A percentile compares a stretch with the other conserved stretches of the same genome.
These are phyloP conservation scores for Colletotrichum kahawae DNA, from an alignment of 2,329 filamentous ascomycete species.

Conservation along the genomic window DNA sequence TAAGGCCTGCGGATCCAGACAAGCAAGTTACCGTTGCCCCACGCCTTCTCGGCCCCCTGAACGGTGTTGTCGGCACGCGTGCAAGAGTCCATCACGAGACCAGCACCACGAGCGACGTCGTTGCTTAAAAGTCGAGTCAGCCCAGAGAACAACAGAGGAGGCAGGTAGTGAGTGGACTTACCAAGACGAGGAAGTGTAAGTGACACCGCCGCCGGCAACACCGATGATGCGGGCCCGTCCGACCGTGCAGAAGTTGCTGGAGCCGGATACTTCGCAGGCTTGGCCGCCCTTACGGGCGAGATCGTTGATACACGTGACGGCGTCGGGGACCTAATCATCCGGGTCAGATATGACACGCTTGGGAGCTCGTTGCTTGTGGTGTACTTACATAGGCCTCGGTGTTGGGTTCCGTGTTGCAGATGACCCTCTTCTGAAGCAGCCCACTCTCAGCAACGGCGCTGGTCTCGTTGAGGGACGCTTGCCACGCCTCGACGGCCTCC, in stretches of 20 bases:
- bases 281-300: neutral
- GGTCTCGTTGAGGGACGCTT: neutral
- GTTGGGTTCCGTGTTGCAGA: neutral
- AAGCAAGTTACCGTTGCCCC: constrained; percentile 3
- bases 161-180: neutral
- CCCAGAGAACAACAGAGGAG: neutral
- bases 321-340: constrained; percentile 1
- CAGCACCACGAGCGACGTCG: constrained; percentile 18
- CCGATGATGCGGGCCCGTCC: neutral
- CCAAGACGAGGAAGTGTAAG: neutral
- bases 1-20: neutral
- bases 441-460: neutral
- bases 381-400: neutral
- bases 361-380: neutral
- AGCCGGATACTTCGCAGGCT: neutral
- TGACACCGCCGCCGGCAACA: neutral
- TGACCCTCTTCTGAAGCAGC: neutral
- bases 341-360: neutral
- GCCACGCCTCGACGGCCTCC: constrained; percentile 6
- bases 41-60: neutral
- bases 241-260: neutral
- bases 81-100: constrained; percentile 14
- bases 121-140: neutral
- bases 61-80: constrained; percentile 18
- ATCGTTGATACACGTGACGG: constrained; percentile 12